A percentile compares a stretch with the other conserved stretches of the same genome.
Conservation (phyloP, 306 rosid genomes). For the Pterocarpus santalinus region DNA sequence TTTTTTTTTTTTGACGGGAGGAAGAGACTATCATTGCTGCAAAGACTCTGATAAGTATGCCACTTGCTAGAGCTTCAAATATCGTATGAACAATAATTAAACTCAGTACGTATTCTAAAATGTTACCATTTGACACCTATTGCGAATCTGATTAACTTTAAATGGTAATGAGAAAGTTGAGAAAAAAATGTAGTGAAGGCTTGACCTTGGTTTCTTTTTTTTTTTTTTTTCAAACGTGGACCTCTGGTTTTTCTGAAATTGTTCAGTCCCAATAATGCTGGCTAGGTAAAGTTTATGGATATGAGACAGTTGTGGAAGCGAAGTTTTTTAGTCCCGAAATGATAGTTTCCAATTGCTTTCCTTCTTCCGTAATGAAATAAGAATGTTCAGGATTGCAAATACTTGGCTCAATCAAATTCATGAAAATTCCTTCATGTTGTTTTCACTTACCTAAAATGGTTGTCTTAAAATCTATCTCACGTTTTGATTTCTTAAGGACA, state of each 20-base stretch:
- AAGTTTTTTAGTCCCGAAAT: neutral
- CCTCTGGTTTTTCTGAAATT: neutral
- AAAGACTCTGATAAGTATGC: neutral
- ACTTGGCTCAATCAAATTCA: neutral
- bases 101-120: too few relatives aligned
- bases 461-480: slow-evolving; percentile 16
- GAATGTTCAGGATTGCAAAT: neutral
- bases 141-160: too few relatives aligned
- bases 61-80: neutral
- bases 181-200: neutral
- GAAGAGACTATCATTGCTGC: neutral
- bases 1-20: neutral
- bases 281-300: neutral
- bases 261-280: neutral
- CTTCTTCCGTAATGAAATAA: neutral
- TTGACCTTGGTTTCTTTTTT: neutral
- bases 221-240: too few relatives aligned
- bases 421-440: slow-evolving; percentile 23
- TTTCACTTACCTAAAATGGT: slow-evolving; percentile 41
- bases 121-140: too few relatives aligned
- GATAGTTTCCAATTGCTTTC: neutral
- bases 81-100: too few relatives aligned
- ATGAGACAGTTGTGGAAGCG: too few relatives aligned
- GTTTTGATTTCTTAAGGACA: slow-evolving; percentile 33
- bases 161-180: too few relatives aligned